Conservation (phyloP, 2,329 filamentous ascomycete species). For the Capronia coronata region DNA sequence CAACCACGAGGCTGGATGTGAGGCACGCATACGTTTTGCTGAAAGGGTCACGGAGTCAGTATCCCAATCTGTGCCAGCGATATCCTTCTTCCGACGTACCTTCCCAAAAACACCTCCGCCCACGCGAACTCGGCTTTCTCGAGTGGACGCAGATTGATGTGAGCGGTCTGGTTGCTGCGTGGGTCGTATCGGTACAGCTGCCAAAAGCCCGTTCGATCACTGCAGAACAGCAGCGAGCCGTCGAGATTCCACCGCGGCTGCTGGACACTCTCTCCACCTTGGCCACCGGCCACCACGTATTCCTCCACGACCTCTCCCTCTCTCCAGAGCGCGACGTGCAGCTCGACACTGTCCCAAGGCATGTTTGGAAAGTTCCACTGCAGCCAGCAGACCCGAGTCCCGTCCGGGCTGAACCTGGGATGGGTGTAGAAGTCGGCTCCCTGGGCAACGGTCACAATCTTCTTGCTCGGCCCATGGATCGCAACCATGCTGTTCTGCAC, state of each 20-base stretch:
- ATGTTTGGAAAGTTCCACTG: conserved; percentile 52
- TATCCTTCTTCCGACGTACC: no score
- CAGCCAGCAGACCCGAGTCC: conserved; percentile 46
- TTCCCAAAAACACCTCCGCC: no score
- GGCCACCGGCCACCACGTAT: conserved; percentile 19
- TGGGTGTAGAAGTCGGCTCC: conserved; percentile 51
- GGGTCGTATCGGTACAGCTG: background rate
- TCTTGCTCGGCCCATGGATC: no score
- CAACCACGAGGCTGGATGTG: no score
- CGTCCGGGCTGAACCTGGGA: conserved; percentile 46
- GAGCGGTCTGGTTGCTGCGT: no score
- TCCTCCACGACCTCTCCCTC: conserved; percentile 29
- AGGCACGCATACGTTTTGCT: no score
- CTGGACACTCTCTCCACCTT: conserved; percentile 33
- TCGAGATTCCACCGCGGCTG: conserved; percentile 50
- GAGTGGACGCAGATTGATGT: no score
- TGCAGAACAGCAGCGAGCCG: conserved; percentile 45
- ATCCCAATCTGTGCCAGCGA: no score
- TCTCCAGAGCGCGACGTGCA: conserved; percentile 45
- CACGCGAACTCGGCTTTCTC: no score
- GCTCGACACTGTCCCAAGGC: conserved; percentile 45
- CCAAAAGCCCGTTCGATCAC: conserved; percentile 33
- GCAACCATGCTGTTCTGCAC: no score
- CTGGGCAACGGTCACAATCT: conserved; percentile 40
- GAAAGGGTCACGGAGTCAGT: no score